Percentiles rank a stretch among this genome's conserved stretches.
Evolutionary conservation across 2,329 filamentous ascomycete species (phyloP).

Genomic region (Onygena corvina): DNA sequence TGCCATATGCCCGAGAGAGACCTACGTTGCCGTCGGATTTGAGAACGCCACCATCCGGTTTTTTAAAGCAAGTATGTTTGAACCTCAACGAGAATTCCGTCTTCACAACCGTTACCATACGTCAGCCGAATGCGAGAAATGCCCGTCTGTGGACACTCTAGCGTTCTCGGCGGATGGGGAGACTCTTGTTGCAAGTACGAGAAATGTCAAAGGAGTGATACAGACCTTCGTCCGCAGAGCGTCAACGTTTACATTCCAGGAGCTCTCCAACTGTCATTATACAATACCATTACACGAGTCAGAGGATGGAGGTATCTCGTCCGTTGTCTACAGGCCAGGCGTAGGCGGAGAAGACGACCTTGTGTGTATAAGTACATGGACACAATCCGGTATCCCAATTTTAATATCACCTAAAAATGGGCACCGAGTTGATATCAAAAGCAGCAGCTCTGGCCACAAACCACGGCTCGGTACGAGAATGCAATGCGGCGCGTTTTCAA

Average conservation of each 20-base stretch:
- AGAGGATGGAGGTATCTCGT: slow-evolving; percentile 32
- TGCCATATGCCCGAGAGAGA: slow-evolving; percentile 31
- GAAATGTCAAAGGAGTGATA: slow-evolving; percentile 29
- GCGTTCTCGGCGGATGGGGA: slow-evolving; percentile 33
- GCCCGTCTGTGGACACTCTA: slow-evolving; percentile 31
- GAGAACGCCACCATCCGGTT: slow-evolving; percentile 33
- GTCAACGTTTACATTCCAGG: slow-evolving; percentile 28
- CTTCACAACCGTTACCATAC: slow-evolving; percentile 27
- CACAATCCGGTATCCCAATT: slow-evolving; percentile 32
- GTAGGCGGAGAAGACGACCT: slow-evolving; percentile 26
- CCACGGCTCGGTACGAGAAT: slow-evolving; percentile 31
- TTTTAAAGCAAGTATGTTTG: slow-evolving; percentile 27
- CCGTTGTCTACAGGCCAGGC: slow-evolving; percentile 28
- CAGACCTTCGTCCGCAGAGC: slow-evolving; percentile 31
- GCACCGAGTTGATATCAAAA: slow-evolving; percentile 27
- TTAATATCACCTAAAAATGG: slow-evolving; percentile 31
- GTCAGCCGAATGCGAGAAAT: slow-evolving; percentile 28
- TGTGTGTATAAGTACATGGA: slow-evolving; percentile 34
- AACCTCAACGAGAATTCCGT: slow-evolving; percentile 29
- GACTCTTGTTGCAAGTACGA: slow-evolving; percentile 30
- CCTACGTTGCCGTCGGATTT: slow-evolving; percentile 33
- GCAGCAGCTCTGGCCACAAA: slow-evolving; percentile 21
- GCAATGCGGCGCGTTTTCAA: slow-evolving; percentile 32
- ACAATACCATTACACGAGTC: slow-evolving; percentile 32
- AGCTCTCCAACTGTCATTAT: slow-evolving; percentile 29